Evolutionary conservation across 2,329 filamentous ascomycete genomes (phyloP), one percentile per base, ranked within the genome.

Genomic region (Monilinia aucupariae): DNA sequence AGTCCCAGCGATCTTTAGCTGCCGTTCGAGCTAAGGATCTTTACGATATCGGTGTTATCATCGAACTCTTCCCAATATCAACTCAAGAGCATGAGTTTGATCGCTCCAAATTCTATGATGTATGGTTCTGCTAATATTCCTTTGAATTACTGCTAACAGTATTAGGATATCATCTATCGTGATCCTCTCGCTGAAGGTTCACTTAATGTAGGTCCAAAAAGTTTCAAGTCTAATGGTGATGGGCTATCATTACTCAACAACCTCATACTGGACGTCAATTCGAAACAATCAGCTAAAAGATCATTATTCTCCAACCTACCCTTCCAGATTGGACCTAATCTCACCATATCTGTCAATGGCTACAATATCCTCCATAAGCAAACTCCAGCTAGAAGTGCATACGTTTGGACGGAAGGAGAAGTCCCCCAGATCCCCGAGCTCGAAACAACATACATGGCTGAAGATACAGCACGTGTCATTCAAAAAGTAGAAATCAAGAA

Each of bases 21-120:
- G 87, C 90, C 8, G 91, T 94, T 6, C 85, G 92, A 60, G 94
- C 94, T 34, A 96, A 96, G 74, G 94, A 99, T 77, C 76, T 99
- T 27, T 97, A 97, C 73, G 94, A 99, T 73, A 80, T 97, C 34
- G 92, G 92, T 4, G 92, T 97, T 37, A 85, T 85, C 0, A 96
- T 99, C 65, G 93, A 97, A 71, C 79, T 99, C 0, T 99, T 97
- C 69, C 92, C 94, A 0, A 93, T 99, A 63, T 90, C 88, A 30
- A 84, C 84, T 0, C 79, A 75, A 3, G 86, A 87, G 34, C 81
- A 84, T 66, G 83, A 82, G 41, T 99, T 99, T 72, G 88, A 96
- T 68, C 80, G 90, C 5, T 81, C 84, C 63, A 92, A 89, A 64
- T 99, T 99, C 75, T 99, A 97, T 75, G 91, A 97, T 76, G 90